phyloP scores from a whole-genome alignment of 371 early-diverging fungal species.

The Choanephora cucurbitarum region DNA sequence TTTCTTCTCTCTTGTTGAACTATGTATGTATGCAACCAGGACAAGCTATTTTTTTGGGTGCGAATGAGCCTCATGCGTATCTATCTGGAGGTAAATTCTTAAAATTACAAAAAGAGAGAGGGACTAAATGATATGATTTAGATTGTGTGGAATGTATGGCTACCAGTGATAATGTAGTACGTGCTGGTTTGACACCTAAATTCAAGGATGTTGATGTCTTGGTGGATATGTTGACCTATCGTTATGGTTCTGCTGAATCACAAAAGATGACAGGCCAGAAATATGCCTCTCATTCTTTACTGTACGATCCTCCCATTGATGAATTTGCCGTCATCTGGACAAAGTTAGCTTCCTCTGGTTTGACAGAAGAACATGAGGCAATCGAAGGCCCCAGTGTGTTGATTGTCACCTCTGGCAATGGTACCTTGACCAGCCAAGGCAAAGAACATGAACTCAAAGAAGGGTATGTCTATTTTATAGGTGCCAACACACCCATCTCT shows the following conservation, averaged over 20 bases:
- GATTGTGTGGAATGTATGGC: constrained; percentile 99
- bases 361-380: constrained; percentile 55
- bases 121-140: constrained; percentile 20
- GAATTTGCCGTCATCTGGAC: constrained; percentile 89
- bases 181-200: constrained; percentile 98
- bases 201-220: constrained; percentile 94
- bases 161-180: constrained; percentile 95
- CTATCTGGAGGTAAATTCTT: constrained; percentile 89
- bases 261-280: constrained; percentile 71
- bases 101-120: background rate
- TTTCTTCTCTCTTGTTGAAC: constrained; percentile 88
- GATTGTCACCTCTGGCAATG: constrained; percentile 76
- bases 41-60: constrained; percentile 92
- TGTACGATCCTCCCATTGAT: constrained; percentile 96
- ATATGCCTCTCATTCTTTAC: constrained; percentile 52
- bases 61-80: constrained; percentile 98
- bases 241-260: constrained; percentile 72
- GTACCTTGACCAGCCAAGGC: constrained; percentile 26
- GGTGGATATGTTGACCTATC: constrained; percentile 91
- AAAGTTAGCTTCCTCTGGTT: constrained; percentile 33
- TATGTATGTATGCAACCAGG: constrained; percentile 80
- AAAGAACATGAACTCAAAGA: constrained; percentile 36
- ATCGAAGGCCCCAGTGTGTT: constrained; percentile 85
- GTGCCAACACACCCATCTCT: constrained; percentile 56
- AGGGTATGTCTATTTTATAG: constrained; percentile 70